phyloP scores from a whole-genome alignment of 805 yeast species.

The Wickerhamiella australiensis region DNA sequence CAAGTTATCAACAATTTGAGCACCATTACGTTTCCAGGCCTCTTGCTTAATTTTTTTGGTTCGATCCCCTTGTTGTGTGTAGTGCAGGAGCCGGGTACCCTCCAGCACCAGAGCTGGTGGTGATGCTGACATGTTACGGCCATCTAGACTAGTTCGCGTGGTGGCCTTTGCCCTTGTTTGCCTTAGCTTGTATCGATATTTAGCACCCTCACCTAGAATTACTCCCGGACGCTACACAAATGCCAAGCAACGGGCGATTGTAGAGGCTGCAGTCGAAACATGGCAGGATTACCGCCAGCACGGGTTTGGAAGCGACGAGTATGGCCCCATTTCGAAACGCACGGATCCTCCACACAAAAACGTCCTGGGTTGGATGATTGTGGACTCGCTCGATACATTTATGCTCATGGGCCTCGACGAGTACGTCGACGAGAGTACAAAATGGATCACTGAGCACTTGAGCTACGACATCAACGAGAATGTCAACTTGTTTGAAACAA shows the following conservation, averaged over 20 bases:
- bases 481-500: conserved; percentile 41
- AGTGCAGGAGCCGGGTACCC: neutral
- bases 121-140: conserved; percentile 1
- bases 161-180: neutral
- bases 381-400: conserved; percentile 44
- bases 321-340: conserved; percentile 16
- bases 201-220: neutral
- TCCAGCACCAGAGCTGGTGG: neutral
- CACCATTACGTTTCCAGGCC: conserved; percentile 7
- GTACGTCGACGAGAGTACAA: conserved; percentile 33
- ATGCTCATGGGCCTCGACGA: conserved; percentile 34
- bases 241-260: conserved; percentile 24
- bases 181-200: neutral
- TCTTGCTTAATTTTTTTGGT: neutral
- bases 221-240: neutral
- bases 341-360: conserved; percentile 16
- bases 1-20: neutral
- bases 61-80: neutral
- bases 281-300: conserved; percentile 35
- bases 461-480: conserved; percentile 46
- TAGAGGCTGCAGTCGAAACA: conserved; percentile 31
- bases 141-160: neutral
- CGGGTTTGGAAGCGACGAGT: conserved; percentile 36
- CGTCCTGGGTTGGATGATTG: conserved; percentile 35
- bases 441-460: conserved; percentile 24